Evolutionary conservation across 1,284 basidiomycete genomes (phyloP).

Genomic region (Prillingera fragicola): DNA sequence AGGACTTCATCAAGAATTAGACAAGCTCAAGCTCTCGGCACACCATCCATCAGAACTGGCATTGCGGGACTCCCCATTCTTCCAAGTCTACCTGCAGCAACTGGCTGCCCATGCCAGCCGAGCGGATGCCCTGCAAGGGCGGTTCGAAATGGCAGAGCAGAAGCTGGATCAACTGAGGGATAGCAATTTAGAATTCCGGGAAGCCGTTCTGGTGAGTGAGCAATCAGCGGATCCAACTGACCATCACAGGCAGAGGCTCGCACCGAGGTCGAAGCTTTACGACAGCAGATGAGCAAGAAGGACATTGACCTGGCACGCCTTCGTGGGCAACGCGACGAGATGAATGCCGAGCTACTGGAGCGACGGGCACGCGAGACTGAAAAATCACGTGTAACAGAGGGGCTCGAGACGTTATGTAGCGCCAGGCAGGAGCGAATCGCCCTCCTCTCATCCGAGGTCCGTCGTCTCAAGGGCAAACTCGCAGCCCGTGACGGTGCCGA

Average conservation of each 20-base stretch:
- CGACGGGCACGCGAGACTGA: constrained; percentile 62
- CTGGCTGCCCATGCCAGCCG: constrained; percentile 28
- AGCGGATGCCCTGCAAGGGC: constrained; percentile 30
- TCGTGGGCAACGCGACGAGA: constrained; percentile 74
- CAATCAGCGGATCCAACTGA: too few relatives aligned
- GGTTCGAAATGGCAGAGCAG: constrained; percentile 29
- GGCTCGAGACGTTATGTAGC: constrained; percentile 66
- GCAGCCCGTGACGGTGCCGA: constrained; percentile 68
- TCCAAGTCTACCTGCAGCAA: constrained; percentile 42
- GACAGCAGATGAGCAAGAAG: constrained; percentile 52
- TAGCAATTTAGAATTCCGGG: constrained; percentile 37
- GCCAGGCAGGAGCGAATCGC: constrained; percentile 71
- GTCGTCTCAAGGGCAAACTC: constrained; percentile 66
- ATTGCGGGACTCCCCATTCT: constrained; percentile 39
- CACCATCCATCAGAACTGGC: constrained; percentile 34
- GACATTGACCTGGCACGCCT: constrained; percentile 71
- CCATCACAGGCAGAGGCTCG: constrained; percentile 28
- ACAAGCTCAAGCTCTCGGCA: constrained; percentile 29
- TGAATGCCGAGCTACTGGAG: constrained; percentile 65
- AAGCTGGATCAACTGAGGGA: constrained; percentile 36
- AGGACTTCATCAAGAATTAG: constrained; percentile 32
- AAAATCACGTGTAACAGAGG: constrained; percentile 60
- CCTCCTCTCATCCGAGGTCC: constrained; percentile 67
- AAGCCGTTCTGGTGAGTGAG: constrained; percentile 24
- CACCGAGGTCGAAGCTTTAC: constrained; percentile 34